A percentile compares a stretch with the other conserved stretches of the same genome.
Evolutionary conservation across 106 monocot genomes (phyloP).

Genomic region (Dendrobium chrysotoxum): DNA sequence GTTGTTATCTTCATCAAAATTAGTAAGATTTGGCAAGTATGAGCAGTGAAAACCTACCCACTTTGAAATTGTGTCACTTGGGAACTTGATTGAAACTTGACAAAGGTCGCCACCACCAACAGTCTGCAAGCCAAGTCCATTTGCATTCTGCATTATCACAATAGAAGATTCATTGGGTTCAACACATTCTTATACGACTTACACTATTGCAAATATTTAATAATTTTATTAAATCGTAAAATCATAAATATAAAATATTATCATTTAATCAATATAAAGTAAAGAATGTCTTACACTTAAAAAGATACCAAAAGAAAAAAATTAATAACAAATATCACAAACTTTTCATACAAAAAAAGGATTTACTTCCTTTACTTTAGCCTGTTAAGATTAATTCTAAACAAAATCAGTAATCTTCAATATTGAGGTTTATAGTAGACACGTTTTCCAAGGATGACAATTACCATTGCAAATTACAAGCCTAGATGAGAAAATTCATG

Average conservation of each 20-base stretch:
- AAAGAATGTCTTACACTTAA: neutral
- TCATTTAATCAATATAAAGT: neutral
- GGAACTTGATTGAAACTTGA: constrained; percentile 63
- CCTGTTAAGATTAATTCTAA: neutral
- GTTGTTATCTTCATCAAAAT: neutral
- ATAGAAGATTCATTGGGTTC: neutral
- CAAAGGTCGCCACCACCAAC: constrained; percentile 47
- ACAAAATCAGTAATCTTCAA: neutral
- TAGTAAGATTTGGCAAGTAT: neutral
- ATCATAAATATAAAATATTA: neutral
- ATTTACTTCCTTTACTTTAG: neutral
- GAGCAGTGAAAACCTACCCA: constrained; percentile 50
- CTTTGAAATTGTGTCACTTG: constrained; percentile 60
- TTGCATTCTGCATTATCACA: constrained; percentile 63
- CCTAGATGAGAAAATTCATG: neutral
- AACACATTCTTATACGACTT: neutral
- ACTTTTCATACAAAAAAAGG: neutral
- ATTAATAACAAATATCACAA: neutral
- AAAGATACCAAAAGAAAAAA: neutral
- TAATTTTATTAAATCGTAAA: neutral
- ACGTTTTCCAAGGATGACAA: neutral
- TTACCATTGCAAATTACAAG: neutral
- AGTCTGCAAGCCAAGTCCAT: constrained; percentile 84
- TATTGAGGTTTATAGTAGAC: neutral
- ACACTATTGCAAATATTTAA: neutral